Evolutionary conservation across 139 green algal genomes (phyloP).

Genomic region (Bryopsis sp.): DNA sequence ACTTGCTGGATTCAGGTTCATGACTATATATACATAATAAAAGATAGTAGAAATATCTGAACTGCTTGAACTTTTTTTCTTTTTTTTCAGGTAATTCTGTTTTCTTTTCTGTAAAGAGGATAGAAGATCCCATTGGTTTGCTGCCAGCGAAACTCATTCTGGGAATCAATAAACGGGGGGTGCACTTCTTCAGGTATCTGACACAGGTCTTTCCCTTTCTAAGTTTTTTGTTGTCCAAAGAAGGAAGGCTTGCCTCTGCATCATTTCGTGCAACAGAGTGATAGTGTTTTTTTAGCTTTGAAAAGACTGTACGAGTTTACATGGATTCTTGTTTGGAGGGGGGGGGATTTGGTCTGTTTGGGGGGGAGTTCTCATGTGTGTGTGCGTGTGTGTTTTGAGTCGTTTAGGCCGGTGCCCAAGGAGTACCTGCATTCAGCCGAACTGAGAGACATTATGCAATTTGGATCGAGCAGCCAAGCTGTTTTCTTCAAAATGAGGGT

Average conservation of each 20-base stretch:
- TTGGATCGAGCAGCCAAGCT: constrained; percentile 58
- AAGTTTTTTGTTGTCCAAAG: too few species aligned
- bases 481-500: constrained; percentile 92
- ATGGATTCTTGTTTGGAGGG: too few species aligned
- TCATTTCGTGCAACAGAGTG: too few species aligned
- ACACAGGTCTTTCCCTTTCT: constrained; percentile 13
- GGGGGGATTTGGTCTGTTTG: too few species aligned
- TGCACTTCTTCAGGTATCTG: constrained; percentile 57
- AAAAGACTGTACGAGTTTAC: too few species aligned
- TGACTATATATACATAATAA: too few species aligned
- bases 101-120: constrained; percentile 46
- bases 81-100: constrained; percentile 61
- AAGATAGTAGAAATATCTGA: too few species aligned
- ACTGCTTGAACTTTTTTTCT: too few species aligned
- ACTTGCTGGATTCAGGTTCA: too few species aligned
- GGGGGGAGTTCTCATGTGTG: too few species aligned
- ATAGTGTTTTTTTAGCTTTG: too few species aligned
- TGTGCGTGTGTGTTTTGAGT: not conserved
- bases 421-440: constrained; percentile 55
- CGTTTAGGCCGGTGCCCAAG: constrained; percentile 55
- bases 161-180: constrained; percentile 92
- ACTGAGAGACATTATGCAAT: constrained; percentile 59
- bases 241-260: constrained; percentile 12
- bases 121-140: constrained; percentile 93
- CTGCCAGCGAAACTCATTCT: constrained; percentile 86